Evolutionary conservation across 257 asterid genomes (phyloP).

Genomic region (Gentiana dahurica): DNA sequence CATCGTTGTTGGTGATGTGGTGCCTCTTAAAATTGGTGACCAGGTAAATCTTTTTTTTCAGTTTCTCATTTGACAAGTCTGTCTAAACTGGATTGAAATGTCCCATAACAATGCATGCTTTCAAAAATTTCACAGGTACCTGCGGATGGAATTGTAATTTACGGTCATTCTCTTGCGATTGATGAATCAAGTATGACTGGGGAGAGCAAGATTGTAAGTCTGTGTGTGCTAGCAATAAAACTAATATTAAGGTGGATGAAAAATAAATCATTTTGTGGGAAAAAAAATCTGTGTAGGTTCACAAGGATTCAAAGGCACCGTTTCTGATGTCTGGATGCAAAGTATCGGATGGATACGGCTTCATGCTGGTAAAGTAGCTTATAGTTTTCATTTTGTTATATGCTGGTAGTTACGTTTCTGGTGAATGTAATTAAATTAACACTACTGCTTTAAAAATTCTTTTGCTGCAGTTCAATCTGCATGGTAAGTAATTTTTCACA

Average conservation of each 20-base stretch:
- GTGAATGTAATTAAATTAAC: too few species aligned
- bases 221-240: conserved; percentile 2
- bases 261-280: not conserved
- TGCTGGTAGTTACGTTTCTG: too few species aligned
- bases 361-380: conserved; percentile 61
- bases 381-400: not conserved
- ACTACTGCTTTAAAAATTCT: too few species aligned
- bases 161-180: conserved; percentile 75
- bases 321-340: conserved; percentile 95
- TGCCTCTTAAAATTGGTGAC: conserved; percentile 96
- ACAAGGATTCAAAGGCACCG: conserved; percentile 72
- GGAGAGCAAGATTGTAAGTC: conserved; percentile 87
- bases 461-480: too few species aligned
- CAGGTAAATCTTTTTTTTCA: conserved; percentile 40
- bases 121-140: conserved; percentile 47
- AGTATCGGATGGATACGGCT: conserved; percentile 95
- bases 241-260: conserved; percentile 8
- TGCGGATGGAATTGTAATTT: conserved; percentile 78
- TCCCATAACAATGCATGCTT: conserved; percentile 5
- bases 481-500: too few species aligned
- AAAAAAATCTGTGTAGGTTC: conserved; percentile 37
- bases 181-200: conserved; percentile 99
- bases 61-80: conserved; percentile 5
- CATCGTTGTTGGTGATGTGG: conserved; percentile 74
- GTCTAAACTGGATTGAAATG: not conserved